Evolutionary conservation across 2,329 filamentous ascomycete species (phyloP), one percentile per base, ranked within the genome.

Genomic region (Cercospora janseana): DNA sequence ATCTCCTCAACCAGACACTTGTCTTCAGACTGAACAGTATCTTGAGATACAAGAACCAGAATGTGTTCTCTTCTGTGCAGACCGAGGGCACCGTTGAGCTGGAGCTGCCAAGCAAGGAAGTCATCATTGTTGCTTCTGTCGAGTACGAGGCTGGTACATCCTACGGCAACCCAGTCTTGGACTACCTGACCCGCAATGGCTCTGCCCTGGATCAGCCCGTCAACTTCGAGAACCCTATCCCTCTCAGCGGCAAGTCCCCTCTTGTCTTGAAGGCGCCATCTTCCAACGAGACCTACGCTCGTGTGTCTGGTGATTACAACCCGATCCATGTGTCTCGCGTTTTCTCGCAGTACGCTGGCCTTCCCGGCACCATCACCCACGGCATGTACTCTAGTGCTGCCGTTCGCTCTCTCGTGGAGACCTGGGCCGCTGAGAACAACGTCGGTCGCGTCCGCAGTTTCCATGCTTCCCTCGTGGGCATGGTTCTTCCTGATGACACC

Each of bases 321-420:
- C 93, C 93, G 18, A 98, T 98, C 56, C 93, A 98, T 77, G 93
- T 98, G 35, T 96, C 93, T 9, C 87, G 93, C 49, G 89, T 96
- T 48, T 98, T 98, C 74, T 88, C 93, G 24, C 89, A 83, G 73
- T 98, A 97, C 65, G 94, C 93, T 68, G 93, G 91, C 69, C 79
- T 98, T 12, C 91, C 91, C 1, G 94, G 93, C 42, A 98, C 93
- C 35, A 98, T 98, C 66, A 98, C 93, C 1, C 93, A 98, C 69
- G 93, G 93, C 68, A 98, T 98, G 93, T 98, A 97, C 79, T 94
- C 92, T 1, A 97, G 92, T 71, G 93, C 93, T 59, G 88, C 93
- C 28, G 93, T 98, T 21, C 86, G 94, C 64, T 95, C 90, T 68
- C 77, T 98, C 46, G 91, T 98, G 5, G 93, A 98, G 78, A 98